Evolutionary conservation across 805 yeast species (phyloP).

Genomic region (Scheffersomyces amazonensis): DNA sequence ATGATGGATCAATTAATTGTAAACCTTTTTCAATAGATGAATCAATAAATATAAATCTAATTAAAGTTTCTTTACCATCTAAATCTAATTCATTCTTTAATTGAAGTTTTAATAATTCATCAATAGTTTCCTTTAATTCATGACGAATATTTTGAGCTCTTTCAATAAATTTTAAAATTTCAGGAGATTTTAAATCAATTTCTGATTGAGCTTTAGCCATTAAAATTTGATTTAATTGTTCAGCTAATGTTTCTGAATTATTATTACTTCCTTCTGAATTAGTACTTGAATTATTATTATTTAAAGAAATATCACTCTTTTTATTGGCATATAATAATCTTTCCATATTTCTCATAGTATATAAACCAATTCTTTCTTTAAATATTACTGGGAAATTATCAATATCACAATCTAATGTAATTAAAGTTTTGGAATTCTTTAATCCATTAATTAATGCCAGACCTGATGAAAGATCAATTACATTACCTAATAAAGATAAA

Average conservation of each 20-base stretch:
- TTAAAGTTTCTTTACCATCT: conserved; percentile 73
- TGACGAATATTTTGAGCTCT: conserved; percentile 25
- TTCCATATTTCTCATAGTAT: conserved; percentile 82
- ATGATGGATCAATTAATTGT: conserved; percentile 36
- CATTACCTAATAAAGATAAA: conserved; percentile 66
- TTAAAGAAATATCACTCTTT: conserved; percentile 11
- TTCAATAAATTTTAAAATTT: conserved; percentile 25
- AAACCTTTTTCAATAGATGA: conserved; percentile 62
- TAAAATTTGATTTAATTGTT: conserved; percentile 29
- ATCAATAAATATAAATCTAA: conserved; percentile 67
- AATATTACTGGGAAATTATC: conserved; percentile 58
- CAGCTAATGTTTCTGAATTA: conserved; percentile 16
- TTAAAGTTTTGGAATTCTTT: conserved; percentile 61
- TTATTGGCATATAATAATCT: conserved; percentile 46
- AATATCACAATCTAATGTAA: conserved; percentile 66
- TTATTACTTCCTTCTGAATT: conserved; percentile 1
- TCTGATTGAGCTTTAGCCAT: conserved; percentile 29
- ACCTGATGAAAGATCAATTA: conserved; percentile 55
- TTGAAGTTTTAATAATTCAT: conserved; percentile 57
- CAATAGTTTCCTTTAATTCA: conserved; percentile 32
- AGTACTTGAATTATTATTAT: conserved; percentile 3
- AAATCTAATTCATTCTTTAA: conserved; percentile 51
- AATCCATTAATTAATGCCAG: conserved; percentile 69
- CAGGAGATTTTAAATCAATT: conserved; percentile 29
- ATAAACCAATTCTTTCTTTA: conserved; percentile 71